Evolutionary conservation across 441 rosid genomes (phyloP), one percentile per base, ranked within the genome.

Genomic region (Theobroma grandiflorum): DNA sequence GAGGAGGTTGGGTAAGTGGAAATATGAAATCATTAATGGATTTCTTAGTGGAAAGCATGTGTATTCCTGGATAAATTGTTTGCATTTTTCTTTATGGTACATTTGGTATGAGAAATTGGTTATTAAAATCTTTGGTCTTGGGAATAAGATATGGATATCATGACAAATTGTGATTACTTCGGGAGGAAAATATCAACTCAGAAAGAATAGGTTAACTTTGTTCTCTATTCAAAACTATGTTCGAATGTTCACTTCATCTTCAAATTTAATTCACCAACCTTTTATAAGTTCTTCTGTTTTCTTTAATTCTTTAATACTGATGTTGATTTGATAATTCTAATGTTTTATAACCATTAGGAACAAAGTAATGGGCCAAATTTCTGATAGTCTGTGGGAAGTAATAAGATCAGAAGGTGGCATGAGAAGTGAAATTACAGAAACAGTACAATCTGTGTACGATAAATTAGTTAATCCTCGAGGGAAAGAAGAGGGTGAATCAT

Each of bases 381-480:
- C 98, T 49, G 93, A 90, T 83, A 90, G 90, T n/a, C 84, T 93
- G 8, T 92, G 97, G 98, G 89, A 87, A 77, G 89, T 96, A 82
- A 95, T 96, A 81, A 93, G 89, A 87, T 92, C 95, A 31, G 89
- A 86, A 49, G 93, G 88, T 20, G 97, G 95, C 80, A 87, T 96
- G 96, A 91, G 86, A 87, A 82, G 76, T 42, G 97, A 93, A 81
- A 96, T 95, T 81, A 80, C 78, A 70, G 94, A 91, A 78, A 95
- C 98, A 8, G 96, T 96, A 40, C 86, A 91, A 77, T 88, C 95
- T n/a, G 94, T 96, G 42, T 92, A 90, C 78, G 45, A 84, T 78
- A 90, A 89, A 63, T 84, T 95, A 90, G 84, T 84, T 57, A 86
- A 86, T 62, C 92, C 95, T 62, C 82, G 73, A 71, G 85, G 79